Conservation (phyloP, 495 filamentous ascomycete species). For the Daldinia caldariorum region DNA sequence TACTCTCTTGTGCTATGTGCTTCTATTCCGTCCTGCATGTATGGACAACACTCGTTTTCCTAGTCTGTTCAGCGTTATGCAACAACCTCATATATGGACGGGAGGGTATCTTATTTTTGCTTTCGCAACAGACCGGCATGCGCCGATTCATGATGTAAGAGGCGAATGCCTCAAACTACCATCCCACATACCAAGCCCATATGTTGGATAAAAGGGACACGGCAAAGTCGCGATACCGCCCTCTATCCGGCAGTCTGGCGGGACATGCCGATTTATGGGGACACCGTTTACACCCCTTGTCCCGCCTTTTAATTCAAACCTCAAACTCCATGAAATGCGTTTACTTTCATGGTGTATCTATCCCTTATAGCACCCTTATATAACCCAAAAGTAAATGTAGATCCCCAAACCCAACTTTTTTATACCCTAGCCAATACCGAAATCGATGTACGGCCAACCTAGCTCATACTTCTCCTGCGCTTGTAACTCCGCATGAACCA, state of each 20-base stretch:
- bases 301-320: slow-evolving; percentile 2
- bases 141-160: neutral
- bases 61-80: neutral
- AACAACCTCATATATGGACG: neutral
- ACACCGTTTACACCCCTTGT: slow-evolving; percentile 4
- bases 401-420: neutral
- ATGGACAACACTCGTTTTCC: neutral
- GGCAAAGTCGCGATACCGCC: neutral
- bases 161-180: neutral
- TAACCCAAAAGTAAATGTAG: neutral
- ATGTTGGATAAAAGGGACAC: neutral
- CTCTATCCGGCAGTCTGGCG: neutral
- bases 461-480: neutral
- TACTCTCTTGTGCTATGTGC: neutral
- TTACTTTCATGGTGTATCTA: slow-evolving; percentile 16
- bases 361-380: slow-evolving; percentile 1
- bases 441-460: neutral
- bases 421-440: neutral
- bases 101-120: neutral
- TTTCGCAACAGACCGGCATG: neutral
- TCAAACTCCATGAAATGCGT: slow-evolving; percentile 38
- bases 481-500: neutral
- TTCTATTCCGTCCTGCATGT: neutral
- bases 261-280: neutral
- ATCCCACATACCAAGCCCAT: neutral